Base-by-base conservation (phyloP, 352 stramenopile species). In the Pythium dissotocum region DNA sequence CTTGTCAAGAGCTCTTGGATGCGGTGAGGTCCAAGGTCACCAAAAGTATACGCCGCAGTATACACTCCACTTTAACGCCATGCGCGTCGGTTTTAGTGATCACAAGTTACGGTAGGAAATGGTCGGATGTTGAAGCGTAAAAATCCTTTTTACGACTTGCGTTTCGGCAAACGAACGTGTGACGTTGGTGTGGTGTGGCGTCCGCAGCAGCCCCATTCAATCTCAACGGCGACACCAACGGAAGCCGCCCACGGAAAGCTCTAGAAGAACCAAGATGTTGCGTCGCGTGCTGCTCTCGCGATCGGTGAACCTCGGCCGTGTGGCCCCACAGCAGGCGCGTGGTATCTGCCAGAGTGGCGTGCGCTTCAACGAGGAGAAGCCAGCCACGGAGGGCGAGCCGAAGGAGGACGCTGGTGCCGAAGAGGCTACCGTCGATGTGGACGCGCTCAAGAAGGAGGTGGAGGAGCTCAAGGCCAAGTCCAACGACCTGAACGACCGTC, bases 401-500 rank as follows among this genome's bases (percentile, higher is more conserved):
- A 48, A 64, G 24, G 16, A 65, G 36, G 28, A 77, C 40, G 55
- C 70, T 4, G 59, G 60, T 13, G 51, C 63, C 35, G 68, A 73
- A 18, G 56, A 61, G 6, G 32, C 71, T 4, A 62, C 61, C 26
- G 53, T 67, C 2, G 78, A 85, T 42, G 56, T 77, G 4, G 83
- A 90, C 40, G 59, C 71, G 63, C 72, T 94, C 28, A 63, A 77
- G 67, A 82, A 92, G 65, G 73, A 94, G 67, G 66, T 94, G 12
- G 80, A 93, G 18, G 80, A 91, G 61, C 79, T 94, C 53, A 83
- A 85, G 73, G 53, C 67, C 63, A 81, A 85, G 71, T 93, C 87
- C 72, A 82, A 82, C 40, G 87, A 97, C 28, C 70, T 93, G 58
- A 97, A 94, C 72, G 89, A 97, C 78, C 78, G 85, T 35, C 67